Base-by-base conservation (phyloP, 2,329 filamentous ascomycete species). In the Ophiobolus disseminans region DNA sequence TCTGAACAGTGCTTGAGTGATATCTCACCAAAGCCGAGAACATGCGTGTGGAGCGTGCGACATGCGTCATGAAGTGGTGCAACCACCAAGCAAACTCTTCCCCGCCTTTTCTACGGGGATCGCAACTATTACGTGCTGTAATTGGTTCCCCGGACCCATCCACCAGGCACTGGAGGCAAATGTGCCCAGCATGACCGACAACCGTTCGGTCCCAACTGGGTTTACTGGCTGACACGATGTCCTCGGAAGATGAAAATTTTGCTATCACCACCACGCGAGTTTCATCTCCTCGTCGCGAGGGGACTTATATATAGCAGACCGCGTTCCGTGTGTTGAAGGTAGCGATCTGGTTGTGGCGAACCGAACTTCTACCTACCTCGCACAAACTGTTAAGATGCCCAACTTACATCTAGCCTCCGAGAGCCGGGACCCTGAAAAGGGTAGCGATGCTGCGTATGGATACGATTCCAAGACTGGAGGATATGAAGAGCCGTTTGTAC, bases 371-470 rank as follows among this genome's bases (percentile, higher is more conserved):
- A 35, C 44, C 14, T 19, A n/a, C n/a, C n/a, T n/a, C n/a, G n/a
- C 13, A 20, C 25, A 8, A 26, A 26, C 43, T 36, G 20, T 35
- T 43, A 49, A 28, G 45, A 65, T 65, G 62, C 58, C 60, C 16
- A 65, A 65, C 38, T 60, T 58, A 37, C 57, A 63, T 34, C 41
- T 62, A 26, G 52, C 50, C 11, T 21, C 40, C 13, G 49, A 62
- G 26, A 31, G 42, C 22, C 48, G 48, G 22, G 59, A 60, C 30
- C 50, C 60, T 32, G 66, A 72, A 48, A 68, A 69, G 50, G 66
- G 60, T 23, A 48, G 51, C 13, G 34, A 52, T 30, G 36, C 36
- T 13, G 45, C 53, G 8, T 65, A 60, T 51, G 59, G 45, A 17
- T 57, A 65, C 19, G 53, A 60, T 9, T 50, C 53, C 42, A 48